Percentiles rank a stretch among this genome's conserved stretches.
phyloP scores from a whole-genome alignment of 495 filamentous ascomycete genomes.

The Recurvomyces mirabilis region DNA sequence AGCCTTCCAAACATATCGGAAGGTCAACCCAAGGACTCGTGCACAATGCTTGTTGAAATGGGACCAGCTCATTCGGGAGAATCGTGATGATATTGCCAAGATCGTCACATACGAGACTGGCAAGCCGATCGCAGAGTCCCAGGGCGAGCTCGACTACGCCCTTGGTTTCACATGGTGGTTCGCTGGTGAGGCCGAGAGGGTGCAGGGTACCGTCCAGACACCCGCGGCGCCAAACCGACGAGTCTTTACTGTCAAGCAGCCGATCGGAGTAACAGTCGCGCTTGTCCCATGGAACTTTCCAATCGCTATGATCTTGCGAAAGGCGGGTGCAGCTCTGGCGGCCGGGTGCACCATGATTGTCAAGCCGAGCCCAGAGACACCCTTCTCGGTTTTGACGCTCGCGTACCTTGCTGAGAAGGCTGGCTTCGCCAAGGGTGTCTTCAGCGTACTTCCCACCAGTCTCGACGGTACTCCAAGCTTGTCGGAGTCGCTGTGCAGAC shows the following conservation, averaged over 20 bases:
- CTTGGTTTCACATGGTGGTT: constrained; percentile 42
- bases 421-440: constrained; percentile 30
- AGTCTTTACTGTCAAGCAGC: constrained; percentile 60
- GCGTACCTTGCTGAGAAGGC: constrained; percentile 34
- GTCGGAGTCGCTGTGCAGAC: constrained; percentile 31
- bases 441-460: constrained; percentile 32
- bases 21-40: constrained; percentile 47
- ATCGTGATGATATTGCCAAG: constrained; percentile 36
- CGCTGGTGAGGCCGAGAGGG: constrained; percentile 54
- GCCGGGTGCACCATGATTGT: constrained; percentile 48
- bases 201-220: constrained; percentile 48
- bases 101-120: constrained; percentile 41
- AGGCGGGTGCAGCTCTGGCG: constrained; percentile 57
- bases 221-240: constrained; percentile 49
- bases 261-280: constrained; percentile 52
- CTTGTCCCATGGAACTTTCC: constrained; percentile 55
- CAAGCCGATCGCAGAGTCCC: constrained; percentile 37
- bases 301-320: constrained; percentile 56
- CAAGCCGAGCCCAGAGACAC: constrained; percentile 34
- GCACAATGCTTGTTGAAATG: constrained; percentile 51
- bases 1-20: constrained; percentile 52
- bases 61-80: constrained; percentile 31
- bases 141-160: constrained; percentile 39
- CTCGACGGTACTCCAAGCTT: constrained; percentile 32
- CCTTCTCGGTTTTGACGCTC: constrained; percentile 30